phyloP scores from a whole-genome alignment of 495 filamentous ascomycete genomes.

The Aspergillus campestris region DNA sequence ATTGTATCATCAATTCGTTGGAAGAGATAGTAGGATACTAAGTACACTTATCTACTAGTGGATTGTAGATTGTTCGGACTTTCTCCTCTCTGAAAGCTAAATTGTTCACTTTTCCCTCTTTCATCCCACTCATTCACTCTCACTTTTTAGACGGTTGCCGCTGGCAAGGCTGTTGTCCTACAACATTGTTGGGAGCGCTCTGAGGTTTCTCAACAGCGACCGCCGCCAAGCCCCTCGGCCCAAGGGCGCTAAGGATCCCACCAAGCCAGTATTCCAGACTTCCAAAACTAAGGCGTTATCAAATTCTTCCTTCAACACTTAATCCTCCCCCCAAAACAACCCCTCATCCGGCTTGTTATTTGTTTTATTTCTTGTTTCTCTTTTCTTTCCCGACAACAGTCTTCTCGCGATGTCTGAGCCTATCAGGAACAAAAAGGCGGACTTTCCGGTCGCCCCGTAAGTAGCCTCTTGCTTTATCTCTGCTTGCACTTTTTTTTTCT shows the following conservation, averaged over 20 bases:
- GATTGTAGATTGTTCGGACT: too few species aligned
- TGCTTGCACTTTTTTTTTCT: not conserved
- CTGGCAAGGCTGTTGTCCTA: not conserved
- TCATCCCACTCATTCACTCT: not conserved
- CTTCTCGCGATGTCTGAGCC: constrained; percentile 69
- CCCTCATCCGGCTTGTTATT: constrained; percentile 12
- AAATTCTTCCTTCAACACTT: constrained; percentile 28
- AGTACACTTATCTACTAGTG: too few species aligned
- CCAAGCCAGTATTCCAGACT: constrained; percentile 39
- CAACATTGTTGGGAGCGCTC: constrained; percentile 30
- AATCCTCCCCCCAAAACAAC: constrained; percentile 16
- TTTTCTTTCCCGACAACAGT: constrained; percentile 1
- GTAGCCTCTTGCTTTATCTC: constrained; percentile 24
- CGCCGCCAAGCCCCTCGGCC: constrained; percentile 40
- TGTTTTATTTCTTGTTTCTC: not conserved
- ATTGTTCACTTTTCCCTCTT: not conserved
- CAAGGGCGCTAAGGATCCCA: constrained; percentile 43
- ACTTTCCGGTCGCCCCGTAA: constrained; percentile 77
- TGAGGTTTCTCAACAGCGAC: constrained; percentile 33
- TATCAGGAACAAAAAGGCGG: constrained; percentile 82
- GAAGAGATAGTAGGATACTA: too few species aligned
- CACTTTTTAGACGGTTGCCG: not conserved
- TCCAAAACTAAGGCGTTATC: constrained; percentile 32
- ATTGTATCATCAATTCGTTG: too few species aligned
- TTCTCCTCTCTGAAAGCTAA: too few species aligned